These are phyloP conservation scores for Rhinocladiella similis DNA, from an alignment of 2,329 filamentous ascomycete genomes.

Conservation along the genomic window DNA sequence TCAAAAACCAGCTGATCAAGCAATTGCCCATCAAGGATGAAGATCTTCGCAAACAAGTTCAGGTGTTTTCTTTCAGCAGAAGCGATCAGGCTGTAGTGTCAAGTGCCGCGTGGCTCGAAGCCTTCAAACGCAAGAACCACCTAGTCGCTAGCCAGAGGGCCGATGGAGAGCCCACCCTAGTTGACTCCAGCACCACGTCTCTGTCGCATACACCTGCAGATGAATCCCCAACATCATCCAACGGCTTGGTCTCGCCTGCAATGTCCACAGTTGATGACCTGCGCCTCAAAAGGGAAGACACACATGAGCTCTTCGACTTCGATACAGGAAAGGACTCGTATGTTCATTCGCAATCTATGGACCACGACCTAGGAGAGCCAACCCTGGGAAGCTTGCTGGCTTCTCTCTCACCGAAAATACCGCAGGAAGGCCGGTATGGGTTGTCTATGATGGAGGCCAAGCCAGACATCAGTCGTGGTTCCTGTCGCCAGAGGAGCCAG, in stretches of 20 bases:
- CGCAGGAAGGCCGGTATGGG: constrained; percentile 9
- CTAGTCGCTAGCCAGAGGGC: constrained; percentile 55
- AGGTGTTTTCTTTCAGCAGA: constrained; percentile 29
- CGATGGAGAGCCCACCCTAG: constrained; percentile 40
- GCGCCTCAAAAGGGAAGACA: constrained; percentile 58
- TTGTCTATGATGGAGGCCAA: constrained; percentile 1
- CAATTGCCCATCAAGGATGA: constrained; percentile 46
- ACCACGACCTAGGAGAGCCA: constrained; percentile 49
- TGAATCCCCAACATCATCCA: constrained; percentile 73
- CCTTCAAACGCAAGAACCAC: constrained; percentile 89
- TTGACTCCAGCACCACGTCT: constrained; percentile 54
- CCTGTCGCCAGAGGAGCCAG: constrained; percentile 79
- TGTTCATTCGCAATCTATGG: constrained; percentile 63
- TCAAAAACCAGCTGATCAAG: constrained; percentile 74
- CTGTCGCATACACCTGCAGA: constrained; percentile 63
- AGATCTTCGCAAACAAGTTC: constrained; percentile 29
- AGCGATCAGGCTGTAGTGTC: constrained; percentile 38
- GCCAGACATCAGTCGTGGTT: constrained; percentile 40
- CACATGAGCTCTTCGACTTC: constrained; percentile 62
- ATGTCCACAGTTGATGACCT: constrained; percentile 69
- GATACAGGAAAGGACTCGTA: constrained; percentile 58
- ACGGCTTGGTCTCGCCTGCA: constrained; percentile 65
- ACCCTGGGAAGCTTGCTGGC: constrained; percentile 12
- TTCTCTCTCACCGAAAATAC: constrained; percentile 18
- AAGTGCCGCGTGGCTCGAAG: constrained; percentile 81